Conservation (phyloP, 2,329 filamentous ascomycete genomes). For the Colletotrichum horii region DNA sequence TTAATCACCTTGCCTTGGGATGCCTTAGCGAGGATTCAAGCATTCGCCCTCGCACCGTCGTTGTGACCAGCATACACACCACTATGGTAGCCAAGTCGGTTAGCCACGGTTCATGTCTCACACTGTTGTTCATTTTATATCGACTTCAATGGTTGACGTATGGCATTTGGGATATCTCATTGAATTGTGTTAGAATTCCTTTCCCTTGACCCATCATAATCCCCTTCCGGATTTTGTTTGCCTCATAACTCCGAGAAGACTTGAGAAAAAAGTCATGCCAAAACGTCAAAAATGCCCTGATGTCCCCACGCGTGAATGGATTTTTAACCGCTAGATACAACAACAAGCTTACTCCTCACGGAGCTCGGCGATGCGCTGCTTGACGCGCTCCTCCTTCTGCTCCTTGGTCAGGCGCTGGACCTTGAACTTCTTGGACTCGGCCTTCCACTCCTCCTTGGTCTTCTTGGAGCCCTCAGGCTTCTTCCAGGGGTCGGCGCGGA, state of each 20-base stretch:
- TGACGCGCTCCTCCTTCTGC: conserved; percentile 82
- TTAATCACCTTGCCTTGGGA: not conserved
- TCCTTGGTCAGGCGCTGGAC: conserved; percentile 79
- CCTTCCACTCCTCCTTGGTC: conserved; percentile 97
- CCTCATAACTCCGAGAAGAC: conserved; percentile 21
- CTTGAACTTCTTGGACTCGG: conserved; percentile 90
- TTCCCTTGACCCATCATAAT: conserved; percentile 16
- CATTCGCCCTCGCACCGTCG: not conserved
- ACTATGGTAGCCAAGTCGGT: not conserved
- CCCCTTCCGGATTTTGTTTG: conserved; percentile 16
- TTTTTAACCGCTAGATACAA: conserved; percentile 9
- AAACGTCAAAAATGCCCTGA: conserved; percentile 20
- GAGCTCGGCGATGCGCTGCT: conserved; percentile 90
- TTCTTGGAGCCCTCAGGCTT: conserved; percentile 88
- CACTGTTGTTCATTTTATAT: not conserved
- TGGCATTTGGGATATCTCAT: conserved; percentile 23
- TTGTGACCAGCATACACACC: not conserved
- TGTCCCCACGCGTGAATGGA: not conserved
- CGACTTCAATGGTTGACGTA: conserved; percentile 8
- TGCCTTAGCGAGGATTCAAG: not conserved
- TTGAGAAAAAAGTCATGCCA: conserved; percentile 16
- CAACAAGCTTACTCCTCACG: conserved; percentile 51
- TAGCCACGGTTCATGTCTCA: not conserved
- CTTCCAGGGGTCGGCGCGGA: conserved; percentile 98
- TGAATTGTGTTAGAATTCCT: conserved; percentile 17